These are phyloP conservation scores for Pichia scutulata DNA, from an alignment of 805 yeast genomes.

Conservation along the genomic window DNA sequence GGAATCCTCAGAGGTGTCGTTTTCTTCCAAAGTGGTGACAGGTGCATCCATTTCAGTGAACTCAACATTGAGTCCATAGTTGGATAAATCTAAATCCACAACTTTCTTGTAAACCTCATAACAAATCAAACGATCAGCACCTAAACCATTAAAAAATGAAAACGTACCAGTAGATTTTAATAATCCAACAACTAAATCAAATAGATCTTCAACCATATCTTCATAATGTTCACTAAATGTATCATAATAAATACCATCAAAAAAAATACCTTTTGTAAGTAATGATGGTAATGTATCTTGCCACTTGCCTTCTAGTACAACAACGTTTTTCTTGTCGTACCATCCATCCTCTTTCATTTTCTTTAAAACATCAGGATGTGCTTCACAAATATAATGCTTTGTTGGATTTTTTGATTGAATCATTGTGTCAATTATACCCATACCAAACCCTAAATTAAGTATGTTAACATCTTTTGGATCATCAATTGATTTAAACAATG, in stretches of 20 bases:
- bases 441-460: conserved; percentile 88
- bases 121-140: conserved; percentile 67
- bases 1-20: conserved; percentile 29
- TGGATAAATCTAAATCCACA: conserved; percentile 69
- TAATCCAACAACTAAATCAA: conserved; percentile 74
- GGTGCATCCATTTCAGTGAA: conserved; percentile 46
- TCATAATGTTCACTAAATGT: conserved; percentile 88
- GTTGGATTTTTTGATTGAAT: conserved; percentile 53
- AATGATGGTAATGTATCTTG: conserved; percentile 69
- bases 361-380: conserved; percentile 82
- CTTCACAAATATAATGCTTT: conserved; percentile 84
- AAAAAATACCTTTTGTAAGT: conserved; percentile 57
- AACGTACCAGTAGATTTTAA: conserved; percentile 77
- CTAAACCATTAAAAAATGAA: conserved; percentile 88
- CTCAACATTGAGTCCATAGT: conserved; percentile 67
- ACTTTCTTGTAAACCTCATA: conserved; percentile 81
- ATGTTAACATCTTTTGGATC: conserved; percentile 38
- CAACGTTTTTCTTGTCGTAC: conserved; percentile 67
- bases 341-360: conserved; percentile 73
- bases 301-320: conserved; percentile 85
- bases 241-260: conserved; percentile 90
- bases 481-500: conserved; percentile 46
- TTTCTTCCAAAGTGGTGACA: conserved; percentile 28
- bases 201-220: conserved; percentile 74
- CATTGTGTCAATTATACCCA: conserved; percentile 89